These are phyloP conservation scores for Aspergillus flavus DNA, from an alignment of 2,329 filamentous ascomycete genomes.

Conservation along the genomic window DNA sequence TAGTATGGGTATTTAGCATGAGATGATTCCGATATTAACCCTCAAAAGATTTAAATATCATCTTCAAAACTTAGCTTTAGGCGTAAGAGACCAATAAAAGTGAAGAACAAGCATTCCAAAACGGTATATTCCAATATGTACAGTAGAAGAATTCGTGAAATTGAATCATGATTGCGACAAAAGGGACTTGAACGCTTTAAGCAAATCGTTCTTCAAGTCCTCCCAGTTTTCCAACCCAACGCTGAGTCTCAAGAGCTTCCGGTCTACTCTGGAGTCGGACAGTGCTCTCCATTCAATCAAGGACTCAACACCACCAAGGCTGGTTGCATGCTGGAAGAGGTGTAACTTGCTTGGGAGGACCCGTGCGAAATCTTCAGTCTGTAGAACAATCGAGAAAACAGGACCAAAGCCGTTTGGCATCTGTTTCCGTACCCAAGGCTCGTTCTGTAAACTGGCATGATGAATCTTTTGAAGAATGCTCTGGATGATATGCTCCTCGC, in stretches of 20 bases:
- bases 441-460: slow-evolving; percentile 79
- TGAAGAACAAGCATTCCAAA: not conserved
- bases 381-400: slow-evolving; percentile 76
- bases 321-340: slow-evolving; percentile 93
- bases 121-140: not conserved
- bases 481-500: slow-evolving; percentile 50
- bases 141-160: not conserved
- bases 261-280: slow-evolving; percentile 74
- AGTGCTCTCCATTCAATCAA: slow-evolving; percentile 95
- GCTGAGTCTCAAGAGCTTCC: slow-evolving; percentile 74
- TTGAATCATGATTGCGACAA: not conserved
- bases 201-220: slow-evolving; percentile 76
- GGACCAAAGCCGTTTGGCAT: slow-evolving; percentile 91
- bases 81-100: not conserved
- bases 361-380: slow-evolving; percentile 61
- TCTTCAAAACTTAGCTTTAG: no score
- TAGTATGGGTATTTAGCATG: not conserved
- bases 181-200: slow-evolving; percentile 60
- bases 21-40: not conserved
- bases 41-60: not conserved
- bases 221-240: slow-evolving; percentile 83
- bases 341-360: slow-evolving; percentile 73
- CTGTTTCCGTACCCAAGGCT: slow-evolving; percentile 76
- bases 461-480: slow-evolving; percentile 63
- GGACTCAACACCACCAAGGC: slow-evolving; percentile 89